These are phyloP conservation scores for Sporisorium reilianum DNA, from an alignment of 1,284 basidiomycete species.

Conservation along the genomic window DNA sequence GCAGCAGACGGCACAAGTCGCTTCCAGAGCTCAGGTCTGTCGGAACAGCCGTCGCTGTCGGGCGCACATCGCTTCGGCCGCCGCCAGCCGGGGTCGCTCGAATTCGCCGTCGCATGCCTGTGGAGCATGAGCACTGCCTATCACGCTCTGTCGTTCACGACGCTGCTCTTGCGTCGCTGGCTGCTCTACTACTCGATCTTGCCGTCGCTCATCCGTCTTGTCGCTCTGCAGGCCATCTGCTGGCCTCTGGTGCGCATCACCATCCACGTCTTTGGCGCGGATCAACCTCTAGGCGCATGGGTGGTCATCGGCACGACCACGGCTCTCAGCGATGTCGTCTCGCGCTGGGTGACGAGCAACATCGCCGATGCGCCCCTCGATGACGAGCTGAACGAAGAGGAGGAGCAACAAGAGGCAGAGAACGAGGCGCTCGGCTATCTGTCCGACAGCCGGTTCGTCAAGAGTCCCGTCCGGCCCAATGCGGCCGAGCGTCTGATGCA, in stretches of 20 bases:
- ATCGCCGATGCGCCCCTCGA: conserved; percentile 61
- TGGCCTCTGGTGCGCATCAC: conserved; percentile 87
- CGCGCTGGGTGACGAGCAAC: conserved; percentile 68
- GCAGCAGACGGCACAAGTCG: conserved; percentile 32
- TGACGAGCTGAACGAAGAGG: conserved; percentile 41
- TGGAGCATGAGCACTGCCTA: conserved; percentile 78
- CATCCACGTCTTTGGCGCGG: conserved; percentile 76
- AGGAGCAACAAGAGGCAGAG: conserved; percentile 24
- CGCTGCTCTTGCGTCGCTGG: conserved; percentile 83
- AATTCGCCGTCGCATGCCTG: conserved; percentile 56
- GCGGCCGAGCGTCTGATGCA: conserved; percentile 19
- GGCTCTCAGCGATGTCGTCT: conserved; percentile 61
- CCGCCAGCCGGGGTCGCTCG: conserved; percentile 47
- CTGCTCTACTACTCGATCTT: conserved; percentile 82
- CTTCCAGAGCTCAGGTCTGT: conserved; percentile 15
- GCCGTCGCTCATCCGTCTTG: conserved; percentile 82
- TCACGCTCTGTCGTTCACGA: conserved; percentile 82
- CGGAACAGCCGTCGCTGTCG: conserved; percentile 3
- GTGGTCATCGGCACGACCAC: conserved; percentile 84
- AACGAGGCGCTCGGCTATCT: conserved; percentile 30
- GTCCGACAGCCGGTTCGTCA: conserved; percentile 31
- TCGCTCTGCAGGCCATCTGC: conserved; percentile 84
- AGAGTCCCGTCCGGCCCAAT: conserved; percentile 17
- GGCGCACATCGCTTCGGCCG: conserved; percentile 23
- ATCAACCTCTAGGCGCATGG: conserved; percentile 81